Evolutionary conservation across 2,329 filamentous ascomycete species (phyloP).

Genomic region (Diaporthe sp.): DNA sequence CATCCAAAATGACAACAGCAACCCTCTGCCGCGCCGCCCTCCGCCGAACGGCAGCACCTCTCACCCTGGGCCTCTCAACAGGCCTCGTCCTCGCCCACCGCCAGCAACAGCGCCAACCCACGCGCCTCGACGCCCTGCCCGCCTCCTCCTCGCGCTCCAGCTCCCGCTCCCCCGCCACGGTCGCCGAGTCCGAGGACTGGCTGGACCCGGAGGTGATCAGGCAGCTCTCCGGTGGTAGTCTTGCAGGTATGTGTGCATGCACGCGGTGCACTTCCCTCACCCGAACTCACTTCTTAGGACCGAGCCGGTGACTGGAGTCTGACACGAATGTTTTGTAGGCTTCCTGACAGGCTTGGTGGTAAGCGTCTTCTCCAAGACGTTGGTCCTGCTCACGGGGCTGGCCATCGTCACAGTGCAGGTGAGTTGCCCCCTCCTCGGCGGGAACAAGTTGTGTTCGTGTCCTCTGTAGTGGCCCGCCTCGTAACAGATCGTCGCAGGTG

Average conservation of each 20-base stretch:
- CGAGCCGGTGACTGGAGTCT: not conserved
- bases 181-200: slow-evolving; percentile 34
- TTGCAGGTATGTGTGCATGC: slow-evolving; percentile 54
- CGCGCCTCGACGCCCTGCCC: slow-evolving; percentile 43
- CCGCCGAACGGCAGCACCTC: slow-evolving; percentile 38
- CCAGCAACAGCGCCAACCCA: slow-evolving; percentile 39
- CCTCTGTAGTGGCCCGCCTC: not conserved
- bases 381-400: slow-evolving; percentile 75
- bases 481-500: slow-evolving; percentile 44
- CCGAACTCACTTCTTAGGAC: not conserved
- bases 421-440: slow-evolving; percentile 39
- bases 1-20: slow-evolving; percentile 28
- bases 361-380: slow-evolving; percentile 75
- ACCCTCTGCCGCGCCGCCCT: slow-evolving; percentile 38
- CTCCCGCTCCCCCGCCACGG: slow-evolving; percentile 33
- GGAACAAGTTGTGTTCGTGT: not conserved
- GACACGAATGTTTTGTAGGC: slow-evolving; percentile 51
- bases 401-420: slow-evolving; percentile 73
- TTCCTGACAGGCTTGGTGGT: slow-evolving; percentile 73
- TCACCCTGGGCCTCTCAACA: slow-evolving; percentile 40
- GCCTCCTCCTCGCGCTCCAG: slow-evolving; percentile 15
- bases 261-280: not conserved
- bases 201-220: slow-evolving; percentile 51
- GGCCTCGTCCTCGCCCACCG: slow-evolving; percentile 39
- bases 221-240: slow-evolving; percentile 65